Evolutionary conservation across 75 land plant genomes (phyloP), one percentile per base, ranked within the genome.

Genomic region (Pinus taeda): DNA sequence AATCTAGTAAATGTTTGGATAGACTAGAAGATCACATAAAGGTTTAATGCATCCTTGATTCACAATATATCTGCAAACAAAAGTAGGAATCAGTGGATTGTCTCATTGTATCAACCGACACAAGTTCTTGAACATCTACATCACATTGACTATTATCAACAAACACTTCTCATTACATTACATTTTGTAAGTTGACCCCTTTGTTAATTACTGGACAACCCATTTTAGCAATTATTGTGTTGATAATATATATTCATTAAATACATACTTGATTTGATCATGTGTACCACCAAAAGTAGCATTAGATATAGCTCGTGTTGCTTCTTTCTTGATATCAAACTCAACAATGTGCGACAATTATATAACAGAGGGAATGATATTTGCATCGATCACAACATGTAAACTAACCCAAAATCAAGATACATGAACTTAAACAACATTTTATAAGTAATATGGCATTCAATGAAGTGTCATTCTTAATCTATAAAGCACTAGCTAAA

Each of bases 11-110:
- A 26, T 0, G 26, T 26, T 26, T 26, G 26, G 85, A 80, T 93
- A 92, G 18, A 78, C 81, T 15, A 92, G 80, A 39, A 92, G 84
- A 71, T 92, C 95, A 81, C 93, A 92, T 1, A 92, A 59, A 8
- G 95, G 95, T 84, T 90, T 92, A 30, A 92, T 90, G 78, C 95
- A 92, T 15, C 87, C 89, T 67, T 92, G 93, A 79, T 83, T 90
- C 74, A 92, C 95, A 30, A 92, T 87, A 77, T 80, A 90, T 85
- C 91, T 91, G 79, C n/a, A 79, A 24, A 74, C 57, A 30, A 63
- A 3, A 14, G 57, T 29, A 78, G 30, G 30, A n/a, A 21, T 45
- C n/a, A n/a, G 58, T 15, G 4, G 15, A 13, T 21, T 37, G 20
- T 18, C 11, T 14, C 30, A 26, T 26, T 26, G 64, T 62, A 24